phyloP scores from a whole-genome alignment of 2,329 filamentous ascomycete genomes.

The Phyllosticta ampelicida region DNA sequence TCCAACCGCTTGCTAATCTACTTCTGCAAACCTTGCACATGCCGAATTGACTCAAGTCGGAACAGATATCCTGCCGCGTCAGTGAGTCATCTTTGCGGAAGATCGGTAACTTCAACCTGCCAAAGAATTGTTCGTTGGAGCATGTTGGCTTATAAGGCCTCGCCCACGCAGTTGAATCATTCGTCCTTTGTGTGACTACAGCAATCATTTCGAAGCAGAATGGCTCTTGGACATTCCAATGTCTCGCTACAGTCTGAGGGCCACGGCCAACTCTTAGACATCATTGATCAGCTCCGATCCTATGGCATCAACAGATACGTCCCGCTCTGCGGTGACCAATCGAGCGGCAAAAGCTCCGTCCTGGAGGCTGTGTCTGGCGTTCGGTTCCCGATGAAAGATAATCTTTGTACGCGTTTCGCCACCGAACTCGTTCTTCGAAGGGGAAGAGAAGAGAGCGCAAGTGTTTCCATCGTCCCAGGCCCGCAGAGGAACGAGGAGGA shows the following conservation, averaged over 20 bases:
- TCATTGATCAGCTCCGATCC: constrained; percentile 42
- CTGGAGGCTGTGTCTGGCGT: constrained; percentile 54
- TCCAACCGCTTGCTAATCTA: no score
- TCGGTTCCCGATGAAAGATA: constrained; percentile 46
- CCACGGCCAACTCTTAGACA: constrained; percentile 38
- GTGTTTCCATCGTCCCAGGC: constrained; percentile 31
- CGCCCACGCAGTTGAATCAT: no score
- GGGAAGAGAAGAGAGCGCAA: constrained; percentile 24
- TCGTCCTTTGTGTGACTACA: no score
- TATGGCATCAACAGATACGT: constrained; percentile 36
- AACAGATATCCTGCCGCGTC: no score
- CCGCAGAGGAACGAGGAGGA: constrained; percentile 15
- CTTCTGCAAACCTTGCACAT: no score
- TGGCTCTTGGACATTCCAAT: neutral
- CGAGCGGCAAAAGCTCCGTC: constrained; percentile 53
- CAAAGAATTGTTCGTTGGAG: no score
- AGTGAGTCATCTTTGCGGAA: no score
- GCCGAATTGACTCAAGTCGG: no score
- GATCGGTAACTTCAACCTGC: no score
- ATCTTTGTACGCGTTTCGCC: constrained; percentile 49
- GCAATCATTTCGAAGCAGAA: neutral
- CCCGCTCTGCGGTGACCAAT: constrained; percentile 47
- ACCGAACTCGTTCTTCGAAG: constrained; percentile 48
- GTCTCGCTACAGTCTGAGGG: constrained; percentile 17
- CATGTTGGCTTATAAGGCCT: no score